Evolutionary conservation across 176 grass and related monocot species (phyloP).

Genomic region (Oryza punctata): DNA sequence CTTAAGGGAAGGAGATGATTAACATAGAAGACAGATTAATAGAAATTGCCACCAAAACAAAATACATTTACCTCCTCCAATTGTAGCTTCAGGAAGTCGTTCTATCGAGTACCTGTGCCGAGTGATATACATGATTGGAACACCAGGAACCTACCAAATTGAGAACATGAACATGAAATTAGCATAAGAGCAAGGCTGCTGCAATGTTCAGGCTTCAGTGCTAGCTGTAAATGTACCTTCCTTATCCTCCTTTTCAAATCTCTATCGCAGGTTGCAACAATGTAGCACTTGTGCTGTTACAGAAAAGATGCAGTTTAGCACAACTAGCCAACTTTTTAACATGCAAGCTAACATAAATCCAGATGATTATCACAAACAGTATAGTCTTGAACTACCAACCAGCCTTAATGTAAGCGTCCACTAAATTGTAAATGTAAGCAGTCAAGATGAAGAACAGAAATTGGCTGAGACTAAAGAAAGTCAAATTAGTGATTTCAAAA

Average conservation of each 20-base stretch:
- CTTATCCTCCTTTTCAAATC: slow-evolving; percentile 90
- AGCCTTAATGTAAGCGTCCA: not conserved
- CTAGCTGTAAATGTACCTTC: slow-evolving; percentile 54
- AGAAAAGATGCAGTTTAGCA: slow-evolving; percentile 20
- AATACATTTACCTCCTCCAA: slow-evolving; percentile 69
- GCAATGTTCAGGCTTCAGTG: not conserved
- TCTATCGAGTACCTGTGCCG: slow-evolving; percentile 80
- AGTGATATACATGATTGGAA: slow-evolving; percentile 95
- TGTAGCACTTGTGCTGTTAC: slow-evolving; percentile 84
- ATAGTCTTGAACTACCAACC: not conserved
- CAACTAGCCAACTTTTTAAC: not conserved
- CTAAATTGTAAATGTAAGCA: not conserved
- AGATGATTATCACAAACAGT: not conserved
- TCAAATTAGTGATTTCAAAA: not conserved
- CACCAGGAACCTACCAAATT: slow-evolving; percentile 68
- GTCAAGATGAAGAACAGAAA: not conserved
- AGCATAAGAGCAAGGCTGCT: not conserved
- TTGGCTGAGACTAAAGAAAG: not conserved
- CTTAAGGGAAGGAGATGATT: not conserved
- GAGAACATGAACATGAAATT: not conserved
- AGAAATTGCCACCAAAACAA: not conserved
- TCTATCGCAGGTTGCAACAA: slow-evolving; percentile 90
- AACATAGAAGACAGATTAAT: not conserved
- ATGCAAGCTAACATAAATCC: not conserved
- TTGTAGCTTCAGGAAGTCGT: slow-evolving; percentile 81